A percentile compares a stretch with the other conserved stretches of the same genome.
Conservation (phyloP, 768 basidiomycete genomes). For the Solioccasus polychromus region DNA sequence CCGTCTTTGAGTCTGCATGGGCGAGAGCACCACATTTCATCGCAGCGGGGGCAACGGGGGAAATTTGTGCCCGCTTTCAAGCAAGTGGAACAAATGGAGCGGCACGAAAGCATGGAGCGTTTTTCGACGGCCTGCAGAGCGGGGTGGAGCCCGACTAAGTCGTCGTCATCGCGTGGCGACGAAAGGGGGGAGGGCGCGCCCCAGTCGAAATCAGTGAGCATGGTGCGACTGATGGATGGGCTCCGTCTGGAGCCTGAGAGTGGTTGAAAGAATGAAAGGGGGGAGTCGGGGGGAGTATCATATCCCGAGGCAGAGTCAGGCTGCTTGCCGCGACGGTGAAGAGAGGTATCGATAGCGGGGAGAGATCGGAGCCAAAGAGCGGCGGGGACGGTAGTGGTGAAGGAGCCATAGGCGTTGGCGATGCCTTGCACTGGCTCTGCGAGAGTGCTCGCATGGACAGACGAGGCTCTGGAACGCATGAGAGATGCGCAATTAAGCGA, state of each 20-base stretch:
- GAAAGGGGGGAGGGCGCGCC: conserved; percentile 9
- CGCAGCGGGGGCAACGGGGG: conserved; percentile 60
- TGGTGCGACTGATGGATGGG: conserved; percentile 44
- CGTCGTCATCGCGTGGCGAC: conserved; percentile 17
- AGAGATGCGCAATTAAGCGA: background rate
- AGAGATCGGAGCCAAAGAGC: conserved; percentile 26
- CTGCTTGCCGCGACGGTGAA: conserved; percentile 3
- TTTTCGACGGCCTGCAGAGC: conserved; percentile 50
- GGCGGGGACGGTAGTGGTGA: conserved; percentile 38
- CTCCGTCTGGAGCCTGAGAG: conserved; percentile 18
- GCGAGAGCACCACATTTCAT: conserved; percentile 62
- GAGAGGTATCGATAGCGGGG: conserved; percentile 18
- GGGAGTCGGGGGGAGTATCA: conserved; percentile 30
- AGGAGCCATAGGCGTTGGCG: conserved; percentile 36
- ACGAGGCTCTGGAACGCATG: too few species aligned
- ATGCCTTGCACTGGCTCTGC: conserved; percentile 24
- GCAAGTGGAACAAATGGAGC: conserved; percentile 49
- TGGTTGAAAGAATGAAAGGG: conserved; percentile 21
- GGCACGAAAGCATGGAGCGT: conserved; percentile 47
- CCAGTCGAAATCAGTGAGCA: conserved; percentile 26
- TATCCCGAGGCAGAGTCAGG: conserved; percentile 9
- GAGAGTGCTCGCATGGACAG: too few species aligned
- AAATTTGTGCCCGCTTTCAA: conserved; percentile 51
- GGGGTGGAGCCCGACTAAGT: conserved; percentile 33
- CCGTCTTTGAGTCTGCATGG: conserved; percentile 53